Base-by-base conservation (phyloP, 2,329 filamentous ascomycete species). In the Conoideocrella luteorostrata region DNA sequence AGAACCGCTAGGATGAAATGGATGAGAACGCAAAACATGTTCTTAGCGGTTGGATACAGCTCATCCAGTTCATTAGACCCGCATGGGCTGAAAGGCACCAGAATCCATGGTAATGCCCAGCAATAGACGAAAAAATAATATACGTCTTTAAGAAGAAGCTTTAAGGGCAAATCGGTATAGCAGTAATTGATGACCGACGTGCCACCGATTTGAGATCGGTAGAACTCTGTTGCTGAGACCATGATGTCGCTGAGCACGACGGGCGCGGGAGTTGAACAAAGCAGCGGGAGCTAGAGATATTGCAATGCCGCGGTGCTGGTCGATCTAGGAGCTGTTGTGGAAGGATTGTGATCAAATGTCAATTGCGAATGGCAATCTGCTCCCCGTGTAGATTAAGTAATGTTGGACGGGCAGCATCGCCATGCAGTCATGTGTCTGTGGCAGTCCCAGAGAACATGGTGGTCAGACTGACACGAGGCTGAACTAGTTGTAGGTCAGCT, bases 51-150 rank as follows among this genome's bases (percentile, higher is more conserved):
- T 1, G 72, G 71, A 47, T 80, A 75, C 15, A 88, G 65, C 64
- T 90, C 86, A 52, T 82, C 80, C 37, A 85, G 65, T 39, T 69
- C 53, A 12, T 67, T 75, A 2, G 75, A 77, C 33, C 69, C 67
- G 43, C 66, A 66, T 2, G 80, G 73, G 12, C 57, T 60, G 7
- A 82, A 35, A 0, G 84, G 84, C 51, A 74, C 67, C n/a, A 86
- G 43, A 28, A 86, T 66, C 58, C 75, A 78, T 2, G 80, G 80
- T 17, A 85, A 57, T 4, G 74, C 71, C 72, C 74, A 78, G 43
- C 63, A 47, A 48, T 74, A 77, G 41, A 64, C 59, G 58, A 78
- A 73, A 60, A 79, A 78, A 53, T 71, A 73, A 53, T 69, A 71
- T n/a, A 75, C 52, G 47, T 81, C 76, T 58, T 68, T 73, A 36